A percentile compares a stretch with the other conserved stretches of the same genome.
Evolutionary conservation across 805 yeast genomes (phyloP).

Genomic region (Spathaspora passalidarum): DNA sequence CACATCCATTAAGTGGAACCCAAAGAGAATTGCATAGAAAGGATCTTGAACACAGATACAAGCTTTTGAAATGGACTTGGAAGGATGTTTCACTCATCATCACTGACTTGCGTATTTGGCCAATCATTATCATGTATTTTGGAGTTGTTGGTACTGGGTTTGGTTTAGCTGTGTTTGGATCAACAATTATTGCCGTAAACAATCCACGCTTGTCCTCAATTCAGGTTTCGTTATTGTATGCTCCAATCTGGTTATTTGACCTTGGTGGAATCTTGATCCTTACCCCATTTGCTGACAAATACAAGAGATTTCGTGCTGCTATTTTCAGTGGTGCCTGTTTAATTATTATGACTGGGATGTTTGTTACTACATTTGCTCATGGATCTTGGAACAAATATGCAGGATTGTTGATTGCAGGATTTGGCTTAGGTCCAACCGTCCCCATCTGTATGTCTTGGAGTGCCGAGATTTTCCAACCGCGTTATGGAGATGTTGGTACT

Average conservation of each 20-base stretch:
- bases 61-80: slow-evolving; percentile 51
- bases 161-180: slow-evolving; percentile 82
- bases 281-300: slow-evolving; percentile 79
- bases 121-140: slow-evolving; percentile 80
- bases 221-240: slow-evolving; percentile 70
- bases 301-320: slow-evolving; percentile 53
- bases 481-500: slow-evolving; percentile 79
- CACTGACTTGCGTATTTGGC: slow-evolving; percentile 71
- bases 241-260: slow-evolving; percentile 91
- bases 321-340: slow-evolving; percentile 61
- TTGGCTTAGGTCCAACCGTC: slow-evolving; percentile 88
- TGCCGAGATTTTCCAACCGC: slow-evolving; percentile 66
- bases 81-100: slow-evolving; percentile 54
- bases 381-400: slow-evolving; percentile 76
- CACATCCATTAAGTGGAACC: slow-evolving; percentile 49
- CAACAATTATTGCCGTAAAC: slow-evolving; percentile 66
- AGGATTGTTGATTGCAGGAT: slow-evolving; percentile 78
- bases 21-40: slow-evolving; percentile 55
- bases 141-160: slow-evolving; percentile 92
- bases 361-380: slow-evolving; percentile 72
- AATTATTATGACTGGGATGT: slow-evolving; percentile 70
- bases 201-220: slow-evolving; percentile 64
- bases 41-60: slow-evolving; percentile 58
- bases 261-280: slow-evolving; percentile 67
- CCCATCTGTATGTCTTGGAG: slow-evolving; percentile 86